A percentile compares a stretch with the other conserved stretches of the same genome.
Evolutionary conservation across 1,139 yeast genomes (phyloP).

Genomic region (Ogataea hybrid): DNA sequence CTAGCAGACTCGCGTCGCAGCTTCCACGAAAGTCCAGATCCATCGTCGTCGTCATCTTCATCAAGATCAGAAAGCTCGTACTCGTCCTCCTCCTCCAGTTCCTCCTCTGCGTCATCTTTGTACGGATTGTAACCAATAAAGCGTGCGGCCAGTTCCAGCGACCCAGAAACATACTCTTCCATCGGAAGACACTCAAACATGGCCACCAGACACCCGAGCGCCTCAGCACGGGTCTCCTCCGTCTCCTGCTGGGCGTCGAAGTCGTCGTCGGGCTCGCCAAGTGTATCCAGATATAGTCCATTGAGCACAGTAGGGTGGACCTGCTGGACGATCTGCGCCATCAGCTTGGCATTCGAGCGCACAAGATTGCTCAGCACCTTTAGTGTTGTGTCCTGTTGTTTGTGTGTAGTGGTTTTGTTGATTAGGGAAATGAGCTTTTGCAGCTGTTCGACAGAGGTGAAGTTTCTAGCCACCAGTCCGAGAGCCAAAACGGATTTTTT

Average conservation of each 20-base stretch:
- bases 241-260: conserved; percentile 38
- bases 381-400: conserved; percentile 22
- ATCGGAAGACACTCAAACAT: conserved; percentile 32
- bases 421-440: conserved; percentile 16
- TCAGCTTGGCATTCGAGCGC: conserved; percentile 29
- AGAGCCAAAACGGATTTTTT: conserved; percentile 57
- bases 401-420: conserved; percentile 8
- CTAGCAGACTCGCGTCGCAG: conserved; percentile 56
- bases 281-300: conserved; percentile 33
- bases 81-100: conserved; percentile 44
- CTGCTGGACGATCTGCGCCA: conserved; percentile 13
- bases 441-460: conserved; percentile 31
- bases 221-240: conserved; percentile 52
- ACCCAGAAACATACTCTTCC: conserved; percentile 31
- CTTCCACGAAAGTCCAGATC: conserved; percentile 57
- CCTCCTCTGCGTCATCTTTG: conserved; percentile 37
- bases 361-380: conserved; percentile 30
- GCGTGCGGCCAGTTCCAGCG: conserved; percentile 36
- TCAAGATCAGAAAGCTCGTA: conserved; percentile 44
- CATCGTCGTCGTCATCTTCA: conserved; percentile 55
- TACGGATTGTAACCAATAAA: conserved; percentile 64
- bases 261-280: conserved; percentile 28
- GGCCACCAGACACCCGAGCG: conserved; percentile 41
- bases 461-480: conserved; percentile 43
- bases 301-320: conserved; percentile 30